Conservation (phyloP, 2,329 filamentous ascomycete species). For the Botrytis cinerea region DNA sequence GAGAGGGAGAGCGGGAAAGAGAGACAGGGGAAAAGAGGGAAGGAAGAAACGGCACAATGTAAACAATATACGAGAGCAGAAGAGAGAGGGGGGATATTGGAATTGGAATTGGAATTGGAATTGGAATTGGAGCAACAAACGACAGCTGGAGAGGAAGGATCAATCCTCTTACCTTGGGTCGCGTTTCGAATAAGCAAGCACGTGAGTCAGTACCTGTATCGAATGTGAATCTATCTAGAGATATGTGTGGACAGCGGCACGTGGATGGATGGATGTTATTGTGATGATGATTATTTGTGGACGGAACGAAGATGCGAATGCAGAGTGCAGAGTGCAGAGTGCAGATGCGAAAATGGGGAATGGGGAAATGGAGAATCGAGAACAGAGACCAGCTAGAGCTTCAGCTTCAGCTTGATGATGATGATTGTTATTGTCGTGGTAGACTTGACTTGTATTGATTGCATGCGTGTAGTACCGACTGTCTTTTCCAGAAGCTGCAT, state of each 20-base stretch:
- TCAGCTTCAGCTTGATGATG: neutral
- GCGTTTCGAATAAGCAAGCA: neutral
- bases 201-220: neutral
- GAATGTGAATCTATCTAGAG: no score
- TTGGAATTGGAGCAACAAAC: neutral
- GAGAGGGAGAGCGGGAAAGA: neutral
- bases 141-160: neutral
- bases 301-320: neutral
- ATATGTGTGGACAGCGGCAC: neutral
- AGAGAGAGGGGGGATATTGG: neutral
- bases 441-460: no score
- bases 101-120: no score
- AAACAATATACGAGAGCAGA: neutral
- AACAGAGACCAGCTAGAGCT: no score
- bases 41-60: neutral
- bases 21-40: neutral
- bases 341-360: no score
- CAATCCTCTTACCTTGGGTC: neutral
- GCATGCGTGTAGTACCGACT: neutral
- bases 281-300: no score
- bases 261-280: neutral
- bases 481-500: neutral
- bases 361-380: no score
- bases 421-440: no score
- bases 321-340: no score